phyloP scores from a whole-genome alignment of 2,329 filamentous ascomycete species.

The Penicillium sp. region DNA sequence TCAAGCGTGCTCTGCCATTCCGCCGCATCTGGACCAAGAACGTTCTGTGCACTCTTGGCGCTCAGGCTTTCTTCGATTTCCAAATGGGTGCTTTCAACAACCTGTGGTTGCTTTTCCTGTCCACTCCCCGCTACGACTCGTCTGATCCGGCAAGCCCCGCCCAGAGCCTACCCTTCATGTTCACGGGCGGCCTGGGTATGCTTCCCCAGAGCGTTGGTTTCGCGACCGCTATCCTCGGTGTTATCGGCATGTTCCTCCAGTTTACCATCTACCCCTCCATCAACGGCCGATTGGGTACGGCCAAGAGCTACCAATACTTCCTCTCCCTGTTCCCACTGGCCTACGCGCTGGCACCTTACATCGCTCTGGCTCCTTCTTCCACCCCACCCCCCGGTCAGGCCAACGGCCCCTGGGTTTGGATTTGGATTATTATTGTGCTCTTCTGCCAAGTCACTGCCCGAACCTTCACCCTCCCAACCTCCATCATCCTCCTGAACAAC shows the following conservation, averaged over 20 bases:
- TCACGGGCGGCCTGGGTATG: constrained; percentile 71
- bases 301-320: constrained; percentile 66
- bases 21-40: constrained; percentile 56
- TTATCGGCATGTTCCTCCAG: constrained; percentile 71
- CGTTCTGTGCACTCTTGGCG: constrained; percentile 58
- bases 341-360: constrained; percentile 70
- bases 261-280: constrained; percentile 69
- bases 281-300: constrained; percentile 66
- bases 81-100: constrained; percentile 73
- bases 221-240: constrained; percentile 72
- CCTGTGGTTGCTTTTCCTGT: constrained; percentile 75
- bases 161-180: constrained; percentile 54
- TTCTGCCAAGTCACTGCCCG: constrained; percentile 70
- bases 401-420: constrained; percentile 58
- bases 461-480: constrained; percentile 65
- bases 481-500: constrained; percentile 62
- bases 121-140: constrained; percentile 61
- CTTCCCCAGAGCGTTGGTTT: constrained; percentile 68
- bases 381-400: constrained; percentile 42
- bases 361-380: constrained; percentile 65
- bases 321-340: constrained; percentile 70
- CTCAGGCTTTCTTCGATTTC: constrained; percentile 70
- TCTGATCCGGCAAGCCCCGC: constrained; percentile 44
- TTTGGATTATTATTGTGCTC: constrained; percentile 63
- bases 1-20: constrained; percentile 49